Percentiles rank a stretch among this genome's conserved stretches.
Evolutionary conservation across 1,139 yeast genomes (phyloP).

Genomic region (Blastobotrys persicus): DNA sequence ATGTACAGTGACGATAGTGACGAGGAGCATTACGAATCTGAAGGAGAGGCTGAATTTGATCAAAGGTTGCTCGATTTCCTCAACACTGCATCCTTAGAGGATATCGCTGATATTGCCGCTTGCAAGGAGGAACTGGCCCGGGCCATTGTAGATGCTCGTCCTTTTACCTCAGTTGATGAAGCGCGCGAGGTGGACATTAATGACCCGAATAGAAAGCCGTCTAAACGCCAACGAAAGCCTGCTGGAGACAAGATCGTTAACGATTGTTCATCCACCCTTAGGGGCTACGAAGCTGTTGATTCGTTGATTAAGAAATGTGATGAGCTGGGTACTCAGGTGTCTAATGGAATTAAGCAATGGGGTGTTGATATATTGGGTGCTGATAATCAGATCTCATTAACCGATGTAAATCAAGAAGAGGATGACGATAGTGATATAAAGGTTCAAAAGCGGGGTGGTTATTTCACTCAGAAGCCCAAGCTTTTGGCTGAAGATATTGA

Average conservation of each 20-base stretch:
- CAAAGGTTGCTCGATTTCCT: slow-evolving; percentile 69
- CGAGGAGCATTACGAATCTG: slow-evolving; percentile 43
- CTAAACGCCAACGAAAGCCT: slow-evolving; percentile 45
- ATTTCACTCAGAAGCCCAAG: slow-evolving; percentile 69
- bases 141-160: slow-evolving; percentile 60
- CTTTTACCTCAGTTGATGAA: slow-evolving; percentile 56
- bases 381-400: slow-evolving; percentile 35
- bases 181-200: slow-evolving; percentile 51
- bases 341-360: slow-evolving; percentile 77
- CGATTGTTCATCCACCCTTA: slow-evolving; percentile 62
- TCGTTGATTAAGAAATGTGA: slow-evolving; percentile 83
- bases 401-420: slow-evolving; percentile 27
- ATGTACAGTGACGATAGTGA: slow-evolving; percentile 27
- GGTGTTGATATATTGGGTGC: slow-evolving; percentile 49
- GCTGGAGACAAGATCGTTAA: slow-evolving; percentile 77
- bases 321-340: slow-evolving; percentile 66
- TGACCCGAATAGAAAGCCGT: slow-evolving; percentile 33
- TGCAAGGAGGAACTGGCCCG: slow-evolving; percentile 69
- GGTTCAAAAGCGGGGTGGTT: slow-evolving; percentile 40
- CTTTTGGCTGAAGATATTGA: slow-evolving; percentile 60
- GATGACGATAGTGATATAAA: slow-evolving; percentile 27
- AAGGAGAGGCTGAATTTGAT: slow-evolving; percentile 53
- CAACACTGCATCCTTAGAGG: slow-evolving; percentile 71
- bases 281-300: slow-evolving; percentile 93
- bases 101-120: slow-evolving; percentile 75